phyloP scores from a whole-genome alignment of 2,329 filamentous ascomycete species.

The Phaeosphaeriaceae sp. region DNA sequence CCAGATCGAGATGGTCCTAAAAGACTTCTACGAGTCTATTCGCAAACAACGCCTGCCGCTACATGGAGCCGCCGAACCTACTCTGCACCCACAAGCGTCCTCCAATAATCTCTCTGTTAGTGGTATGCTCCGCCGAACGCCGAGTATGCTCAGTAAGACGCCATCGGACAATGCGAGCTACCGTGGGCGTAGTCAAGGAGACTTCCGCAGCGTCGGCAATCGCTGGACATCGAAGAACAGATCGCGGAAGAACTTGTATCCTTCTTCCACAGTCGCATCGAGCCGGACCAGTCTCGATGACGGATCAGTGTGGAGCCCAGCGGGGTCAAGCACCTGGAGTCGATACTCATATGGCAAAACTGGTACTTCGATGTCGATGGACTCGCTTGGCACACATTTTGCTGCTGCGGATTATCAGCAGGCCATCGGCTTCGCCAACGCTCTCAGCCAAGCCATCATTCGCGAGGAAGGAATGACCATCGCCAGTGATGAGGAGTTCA shows the following conservation, averaged over 20 bases:
- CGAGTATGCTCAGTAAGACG: slow-evolving; percentile 90
- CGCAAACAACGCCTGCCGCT: slow-evolving; percentile 85
- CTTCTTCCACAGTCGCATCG: slow-evolving; percentile 81
- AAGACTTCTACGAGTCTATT: slow-evolving; percentile 90
- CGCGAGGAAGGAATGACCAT: slow-evolving; percentile 77
- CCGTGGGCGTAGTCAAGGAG: slow-evolving; percentile 71
- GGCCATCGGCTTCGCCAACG: slow-evolving; percentile 96
- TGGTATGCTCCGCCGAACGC: slow-evolving; percentile 79
- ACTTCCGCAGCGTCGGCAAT: slow-evolving; percentile 68
- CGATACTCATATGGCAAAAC: slow-evolving; percentile 91
- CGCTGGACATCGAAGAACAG: slow-evolving; percentile 87
- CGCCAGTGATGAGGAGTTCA: slow-evolving; percentile 63
- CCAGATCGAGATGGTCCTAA: slow-evolving; percentile 88
- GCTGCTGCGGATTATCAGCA: slow-evolving; percentile 86
- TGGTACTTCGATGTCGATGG: slow-evolving; percentile 88
- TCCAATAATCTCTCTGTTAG: slow-evolving; percentile 72
- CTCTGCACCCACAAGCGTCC: slow-evolving; percentile 54
- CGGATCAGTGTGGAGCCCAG: slow-evolving; percentile 89
- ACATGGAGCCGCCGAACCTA: slow-evolving; percentile 70
- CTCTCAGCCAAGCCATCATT: slow-evolving; percentile 94
- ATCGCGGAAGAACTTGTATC: slow-evolving; percentile 78
- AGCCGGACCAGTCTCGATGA: slow-evolving; percentile 96
- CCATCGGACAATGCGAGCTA: slow-evolving; percentile 81
- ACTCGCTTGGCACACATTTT: slow-evolving; percentile 82
- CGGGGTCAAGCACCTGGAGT: slow-evolving; percentile 92